Conservation (phyloP, 1,284 basidiomycete species). For the Trichosporon faecale region DNA sequence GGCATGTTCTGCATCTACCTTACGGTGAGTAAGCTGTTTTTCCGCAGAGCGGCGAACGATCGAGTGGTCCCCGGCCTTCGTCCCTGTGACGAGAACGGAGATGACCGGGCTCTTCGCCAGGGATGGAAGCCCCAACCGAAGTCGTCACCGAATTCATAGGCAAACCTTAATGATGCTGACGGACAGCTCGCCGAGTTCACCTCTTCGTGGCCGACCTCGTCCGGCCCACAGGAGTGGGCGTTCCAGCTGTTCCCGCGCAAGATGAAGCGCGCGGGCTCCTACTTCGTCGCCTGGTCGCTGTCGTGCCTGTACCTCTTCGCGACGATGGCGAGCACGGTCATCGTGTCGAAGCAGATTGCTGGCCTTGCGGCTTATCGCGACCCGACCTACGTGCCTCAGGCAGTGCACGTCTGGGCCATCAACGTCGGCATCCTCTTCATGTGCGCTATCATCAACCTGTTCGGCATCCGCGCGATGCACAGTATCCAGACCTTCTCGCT, state of each 20-base stretch:
- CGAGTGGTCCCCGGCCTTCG: too few relatives aligned
- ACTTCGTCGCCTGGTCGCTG: conserved; percentile 12
- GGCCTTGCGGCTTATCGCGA: background rate
- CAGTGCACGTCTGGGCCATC: conserved; percentile 10
- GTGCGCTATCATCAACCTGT: conserved; percentile 12
- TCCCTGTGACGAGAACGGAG: too few relatives aligned
- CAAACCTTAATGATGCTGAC: background rate
- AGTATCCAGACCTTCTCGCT: conserved; percentile 12
- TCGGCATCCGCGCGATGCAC: conserved; percentile 15
- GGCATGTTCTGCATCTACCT: conserved; percentile 1
- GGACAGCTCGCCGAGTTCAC: conserved; percentile 13
- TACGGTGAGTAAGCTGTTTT: background rate
- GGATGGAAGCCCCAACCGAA: background rate
- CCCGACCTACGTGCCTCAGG: background rate
- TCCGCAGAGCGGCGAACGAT: background rate
- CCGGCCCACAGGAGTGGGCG: conserved; percentile 16
- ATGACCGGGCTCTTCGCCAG: background rate
- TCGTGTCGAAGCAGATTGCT: conserved; percentile 8
- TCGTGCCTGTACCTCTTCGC: conserved; percentile 14
- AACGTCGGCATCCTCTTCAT: conserved; percentile 2
- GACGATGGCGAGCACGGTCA: conserved; percentile 3
- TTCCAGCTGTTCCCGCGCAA: conserved; percentile 14
- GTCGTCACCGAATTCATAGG: background rate
- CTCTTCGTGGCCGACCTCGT: conserved; percentile 11
- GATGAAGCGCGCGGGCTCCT: conserved; percentile 12